phyloP scores from a whole-genome alignment of 257 asterid genomes.

The Penstemon eatonii region DNA sequence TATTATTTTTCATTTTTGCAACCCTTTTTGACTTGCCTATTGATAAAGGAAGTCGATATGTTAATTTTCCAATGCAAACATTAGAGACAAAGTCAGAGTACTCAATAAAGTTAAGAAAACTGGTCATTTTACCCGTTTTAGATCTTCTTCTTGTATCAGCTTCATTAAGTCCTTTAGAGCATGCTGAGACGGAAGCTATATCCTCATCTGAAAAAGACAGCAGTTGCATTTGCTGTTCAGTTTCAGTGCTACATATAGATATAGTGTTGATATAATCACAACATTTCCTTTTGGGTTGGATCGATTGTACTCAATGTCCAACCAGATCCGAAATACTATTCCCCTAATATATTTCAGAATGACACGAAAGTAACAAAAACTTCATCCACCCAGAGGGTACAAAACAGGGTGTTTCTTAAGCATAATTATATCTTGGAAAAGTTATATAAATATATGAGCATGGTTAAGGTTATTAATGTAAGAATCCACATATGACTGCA shows the following conservation, averaged over 20 bases:
- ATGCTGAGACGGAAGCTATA: slow-evolving; percentile 17
- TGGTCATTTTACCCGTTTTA: slow-evolving; percentile 26
- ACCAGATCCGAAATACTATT: not conserved
- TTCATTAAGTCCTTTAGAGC: slow-evolving; percentile 18
- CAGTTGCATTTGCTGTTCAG: not conserved
- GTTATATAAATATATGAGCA: no score
- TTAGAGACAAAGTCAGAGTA: not conserved
- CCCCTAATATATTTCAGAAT: not conserved
- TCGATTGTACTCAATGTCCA: not conserved
- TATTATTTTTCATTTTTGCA: slow-evolving; percentile 39
- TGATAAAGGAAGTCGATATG: slow-evolving; percentile 8
- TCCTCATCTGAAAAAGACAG: slow-evolving; percentile 26
- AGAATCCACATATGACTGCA: no score
- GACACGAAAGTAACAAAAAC: not conserved
- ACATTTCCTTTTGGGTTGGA: not conserved
- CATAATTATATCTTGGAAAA: no score
- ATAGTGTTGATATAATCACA: not conserved
- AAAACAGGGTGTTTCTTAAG: no score
- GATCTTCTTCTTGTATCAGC: slow-evolving; percentile 26
- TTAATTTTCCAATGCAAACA: slow-evolving; percentile 7
- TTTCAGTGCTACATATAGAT: not conserved
- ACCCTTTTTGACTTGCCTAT: slow-evolving; percentile 53
- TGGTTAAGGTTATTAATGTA: no score
- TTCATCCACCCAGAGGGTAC: not conserved
- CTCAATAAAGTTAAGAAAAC: not conserved